Conservation (phyloP, 345 rosid species). For the Eucalyptus leucophloia region DNA sequence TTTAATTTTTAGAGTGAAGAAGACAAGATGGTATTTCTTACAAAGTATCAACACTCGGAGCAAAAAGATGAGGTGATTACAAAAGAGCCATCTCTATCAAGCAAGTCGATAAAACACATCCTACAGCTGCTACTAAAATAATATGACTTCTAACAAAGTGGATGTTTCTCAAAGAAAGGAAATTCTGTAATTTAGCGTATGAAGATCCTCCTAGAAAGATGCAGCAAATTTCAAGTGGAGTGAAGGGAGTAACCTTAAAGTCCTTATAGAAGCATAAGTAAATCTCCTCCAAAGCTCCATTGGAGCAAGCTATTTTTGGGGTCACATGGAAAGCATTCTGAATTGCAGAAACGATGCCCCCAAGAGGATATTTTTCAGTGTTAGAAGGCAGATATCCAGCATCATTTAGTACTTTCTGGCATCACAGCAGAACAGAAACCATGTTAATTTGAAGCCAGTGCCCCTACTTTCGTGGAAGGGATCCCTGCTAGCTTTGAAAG, state of each 20-base stretch:
- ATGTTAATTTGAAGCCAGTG: not conserved
- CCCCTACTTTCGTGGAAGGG: not conserved
- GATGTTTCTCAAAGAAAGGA: not conserved
- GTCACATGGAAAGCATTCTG: constrained; percentile 76
- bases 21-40: not conserved
- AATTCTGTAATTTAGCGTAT: not conserved
- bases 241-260: constrained; percentile 47
- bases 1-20: not conserved
- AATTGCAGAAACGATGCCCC: constrained; percentile 78
- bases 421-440: not conserved
- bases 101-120: not conserved
- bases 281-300: constrained; percentile 57
- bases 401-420: constrained; percentile 67
- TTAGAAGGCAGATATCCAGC: constrained; percentile 90
- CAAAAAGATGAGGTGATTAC: not conserved
- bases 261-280: constrained; percentile 81
- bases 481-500: not conserved
- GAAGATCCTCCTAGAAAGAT: not conserved
- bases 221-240: not conserved
- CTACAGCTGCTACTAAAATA: not conserved
- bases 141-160: not conserved
- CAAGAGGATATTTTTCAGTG: constrained; percentile 82
- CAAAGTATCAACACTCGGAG: not conserved
- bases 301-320: constrained; percentile 59
- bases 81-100: not conserved